Percentiles rank a stretch among this genome's conserved stretches.
Conservation (phyloP, 352 stramenopile species). For the Salisapilia sapeloensis region DNA sequence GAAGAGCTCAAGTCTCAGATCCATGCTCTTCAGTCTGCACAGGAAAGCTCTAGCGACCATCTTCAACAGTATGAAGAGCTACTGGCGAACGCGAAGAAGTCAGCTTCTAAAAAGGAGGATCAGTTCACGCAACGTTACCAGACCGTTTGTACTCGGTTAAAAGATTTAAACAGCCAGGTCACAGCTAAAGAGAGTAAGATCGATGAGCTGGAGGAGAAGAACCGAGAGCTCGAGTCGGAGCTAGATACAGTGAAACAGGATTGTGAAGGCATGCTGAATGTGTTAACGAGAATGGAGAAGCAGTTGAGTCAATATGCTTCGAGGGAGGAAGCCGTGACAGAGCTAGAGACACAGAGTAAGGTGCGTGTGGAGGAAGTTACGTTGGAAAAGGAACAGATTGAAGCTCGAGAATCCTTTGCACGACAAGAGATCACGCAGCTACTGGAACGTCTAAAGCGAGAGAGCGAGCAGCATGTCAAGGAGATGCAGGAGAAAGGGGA, state of each 20-base stretch:
- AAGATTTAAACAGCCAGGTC: conserved; percentile 34
- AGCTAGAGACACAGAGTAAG: conserved; percentile 63
- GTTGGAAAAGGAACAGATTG: conserved; percentile 64
- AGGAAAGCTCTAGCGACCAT: conserved; percentile 14
- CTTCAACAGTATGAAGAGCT: conserved; percentile 40
- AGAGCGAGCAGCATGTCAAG: conserved; percentile 33
- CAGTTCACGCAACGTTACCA: conserved; percentile 43
- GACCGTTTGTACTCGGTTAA: conserved; percentile 41
- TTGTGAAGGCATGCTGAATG: conserved; percentile 69
- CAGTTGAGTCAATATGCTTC: conserved; percentile 60
- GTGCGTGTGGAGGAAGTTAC: conserved; percentile 42
- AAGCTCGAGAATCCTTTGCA: conserved; percentile 37
- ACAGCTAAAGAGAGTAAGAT: conserved; percentile 33
- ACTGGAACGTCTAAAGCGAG: conserved; percentile 25
- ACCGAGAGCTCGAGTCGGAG: conserved; percentile 18
- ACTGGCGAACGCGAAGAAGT: conserved; percentile 41
- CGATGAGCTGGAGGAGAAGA: conserved; percentile 31
- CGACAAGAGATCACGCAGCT: conserved; percentile 52
- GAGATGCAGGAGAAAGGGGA: conserved; percentile 16
- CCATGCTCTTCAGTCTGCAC: conserved; percentile 13
- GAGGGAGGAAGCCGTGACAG: conserved; percentile 49
- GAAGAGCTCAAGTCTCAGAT: conserved; percentile 18
- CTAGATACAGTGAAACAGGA: conserved; percentile 51
- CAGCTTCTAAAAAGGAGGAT: conserved; percentile 38
- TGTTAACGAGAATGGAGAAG: conserved; percentile 73